Base-by-base conservation (phyloP, 139 green algal species). In the Chlorella vulgaris region DNA sequence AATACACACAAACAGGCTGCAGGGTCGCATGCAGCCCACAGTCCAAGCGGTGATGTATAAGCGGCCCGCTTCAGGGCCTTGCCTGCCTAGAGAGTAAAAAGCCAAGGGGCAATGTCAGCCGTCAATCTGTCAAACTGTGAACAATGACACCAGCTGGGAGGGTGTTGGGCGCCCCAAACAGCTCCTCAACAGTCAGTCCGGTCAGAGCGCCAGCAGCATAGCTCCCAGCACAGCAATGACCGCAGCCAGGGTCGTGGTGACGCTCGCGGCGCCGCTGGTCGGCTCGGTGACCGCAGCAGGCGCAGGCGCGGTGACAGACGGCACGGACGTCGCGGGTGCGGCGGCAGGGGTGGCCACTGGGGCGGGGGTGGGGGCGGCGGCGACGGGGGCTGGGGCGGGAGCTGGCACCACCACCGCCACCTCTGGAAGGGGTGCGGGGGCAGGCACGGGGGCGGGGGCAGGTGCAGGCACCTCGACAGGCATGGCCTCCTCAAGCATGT, bases 121-220 rank as follows among this genome's bases (percentile, higher is more conserved):
- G 5, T 39, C 38, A 75, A 38, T n/a, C 24, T 31, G 68, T 50
- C 26, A 24, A 3, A 38, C 39, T 19, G 3, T 15, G n/a, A 8
- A 39, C 19, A 21, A 28, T 62, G 42, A 1, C 26, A 15, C 33
- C n/a, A 53, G 66, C 3, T 18, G 38, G 66, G 36, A 50, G 36
- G 21, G 66, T 42, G 13, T 43, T 33, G 29, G 18, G 1, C 8
- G 4, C 47, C 15, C 19, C 10, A 69, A 50, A 70, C 33, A 36
- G 60, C 60, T 36, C 8, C 60, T 21, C 4, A 29, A n/a, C 7
- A 29, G 10, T 10, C 4, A 35, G 7, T 10, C 5, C 10, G 7
- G 2, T 74, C 69, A 76, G n/a, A 76, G 42, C n/a, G 69, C 69
- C 69, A 76, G 69, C 42, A 76, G 42, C 69, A 76, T 42, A 13